Percentiles rank a stretch among this genome's conserved stretches.
Conservation (phyloP, 2,329 filamentous ascomycete species). For the Xylaria sp. region DNA sequence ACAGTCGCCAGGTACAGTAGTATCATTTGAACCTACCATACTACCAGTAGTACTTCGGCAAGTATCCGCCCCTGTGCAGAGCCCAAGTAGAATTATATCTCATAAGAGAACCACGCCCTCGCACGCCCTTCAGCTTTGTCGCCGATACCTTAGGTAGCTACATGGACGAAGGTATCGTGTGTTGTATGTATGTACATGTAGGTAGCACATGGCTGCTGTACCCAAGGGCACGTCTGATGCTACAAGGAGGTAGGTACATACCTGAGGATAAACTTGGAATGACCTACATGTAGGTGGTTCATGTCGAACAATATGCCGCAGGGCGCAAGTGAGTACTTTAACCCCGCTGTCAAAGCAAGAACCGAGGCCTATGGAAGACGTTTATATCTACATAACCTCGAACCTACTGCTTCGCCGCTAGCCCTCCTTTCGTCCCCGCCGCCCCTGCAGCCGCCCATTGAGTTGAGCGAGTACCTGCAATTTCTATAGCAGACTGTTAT, state of each 20-base stretch:
- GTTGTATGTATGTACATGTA: no score
- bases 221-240: no score
- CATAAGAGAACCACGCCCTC: not conserved
- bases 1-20: not conserved
- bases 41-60: no score
- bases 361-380: not conserved
- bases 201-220: no score
- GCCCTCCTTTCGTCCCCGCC: constrained; percentile 1
- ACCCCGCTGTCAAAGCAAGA: not conserved
- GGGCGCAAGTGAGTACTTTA: not conserved
- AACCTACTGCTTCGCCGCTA: not conserved
- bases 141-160: not conserved
- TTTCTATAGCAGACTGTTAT: not conserved
- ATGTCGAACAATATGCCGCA: not conserved
- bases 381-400: not conserved
- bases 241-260: no score
- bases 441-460: not conserved
- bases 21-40: no score
- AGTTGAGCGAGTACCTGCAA: not conserved
- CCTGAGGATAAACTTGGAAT: no score
- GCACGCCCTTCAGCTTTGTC: not conserved
- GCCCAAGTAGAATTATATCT: no score
- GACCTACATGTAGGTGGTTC: not conserved
- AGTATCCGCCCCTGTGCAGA: no score
- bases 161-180: no score